A percentile compares a stretch with the other conserved stretches of the same genome.
Evolutionary conservation across 805 yeast species (phyloP).

Genomic region (Pichia thaimueangensis): DNA sequence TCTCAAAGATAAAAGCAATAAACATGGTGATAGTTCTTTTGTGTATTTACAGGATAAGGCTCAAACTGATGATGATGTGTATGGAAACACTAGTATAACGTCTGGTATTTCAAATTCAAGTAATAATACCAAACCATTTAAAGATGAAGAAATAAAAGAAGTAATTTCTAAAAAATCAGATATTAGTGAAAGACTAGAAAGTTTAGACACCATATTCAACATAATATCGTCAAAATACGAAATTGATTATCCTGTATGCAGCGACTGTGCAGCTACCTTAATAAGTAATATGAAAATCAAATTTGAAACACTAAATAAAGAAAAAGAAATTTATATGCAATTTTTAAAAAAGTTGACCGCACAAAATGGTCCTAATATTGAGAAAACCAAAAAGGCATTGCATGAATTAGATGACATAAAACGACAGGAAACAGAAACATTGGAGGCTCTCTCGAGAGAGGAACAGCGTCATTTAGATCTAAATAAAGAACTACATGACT

Average conservation of each 20-base stretch:
- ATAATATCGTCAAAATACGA: conserved; percentile 71
- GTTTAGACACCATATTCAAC: conserved; percentile 62
- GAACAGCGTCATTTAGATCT: conserved; percentile 40
- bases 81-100: not conserved
- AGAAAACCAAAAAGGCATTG: conserved; percentile 40
- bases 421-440: conserved; percentile 31
- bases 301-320: conserved; percentile 67
- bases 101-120: not conserved
- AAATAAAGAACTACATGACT: conserved; percentile 40
- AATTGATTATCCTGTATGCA: conserved; percentile 81
- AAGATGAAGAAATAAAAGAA: conserved; percentile 13
- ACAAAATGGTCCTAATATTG: conserved; percentile 39
- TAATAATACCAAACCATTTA: not conserved
- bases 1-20: not conserved
- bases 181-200: conserved; percentile 34
- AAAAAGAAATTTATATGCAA: conserved; percentile 69
- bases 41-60: conserved; percentile 12
- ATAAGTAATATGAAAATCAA: conserved; percentile 58
- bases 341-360: conserved; percentile 65
- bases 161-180: conserved; percentile 21
- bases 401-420: conserved; percentile 42
- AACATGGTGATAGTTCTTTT: conserved; percentile 9
- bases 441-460: conserved; percentile 34
- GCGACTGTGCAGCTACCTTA: conserved; percentile 70
- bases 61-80: conserved; percentile 3